phyloP scores from a whole-genome alignment of 805 yeast genomes.

The Candida arabinofermentans region DNA sequence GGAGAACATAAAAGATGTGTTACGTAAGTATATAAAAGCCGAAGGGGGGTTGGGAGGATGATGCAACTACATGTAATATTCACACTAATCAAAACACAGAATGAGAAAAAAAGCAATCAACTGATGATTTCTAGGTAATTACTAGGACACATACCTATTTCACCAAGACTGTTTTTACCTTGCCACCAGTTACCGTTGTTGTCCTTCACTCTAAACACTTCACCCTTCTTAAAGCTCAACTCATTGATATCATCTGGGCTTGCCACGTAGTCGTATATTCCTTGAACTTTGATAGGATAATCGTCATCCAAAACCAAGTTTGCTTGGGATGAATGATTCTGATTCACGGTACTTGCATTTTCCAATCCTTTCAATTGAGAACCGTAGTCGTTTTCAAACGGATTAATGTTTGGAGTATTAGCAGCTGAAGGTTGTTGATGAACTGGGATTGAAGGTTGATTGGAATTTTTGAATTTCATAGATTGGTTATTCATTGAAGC shows the following conservation, averaged over 20 bases:
- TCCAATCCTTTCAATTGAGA: conserved; percentile 38
- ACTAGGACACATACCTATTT: conserved; percentile 94
- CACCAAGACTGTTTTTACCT: conserved; percentile 84
- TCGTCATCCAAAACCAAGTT: conserved; percentile 29
- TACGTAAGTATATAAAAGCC: no score
- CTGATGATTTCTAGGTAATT: conserved; percentile 80
- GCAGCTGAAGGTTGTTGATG: conserved; percentile 4
- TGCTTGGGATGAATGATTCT: conserved; percentile 5
- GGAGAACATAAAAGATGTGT: no score
- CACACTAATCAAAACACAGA: no score
- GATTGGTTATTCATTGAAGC: neutral
- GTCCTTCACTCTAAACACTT: conserved; percentile 85
- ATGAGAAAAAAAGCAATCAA: conserved; percentile 1
- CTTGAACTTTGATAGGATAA: conserved; percentile 83
- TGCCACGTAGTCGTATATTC: conserved; percentile 82
- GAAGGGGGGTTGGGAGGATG: no score
- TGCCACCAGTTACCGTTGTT: conserved; percentile 99
- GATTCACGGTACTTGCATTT: conserved; percentile 21
- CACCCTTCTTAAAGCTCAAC: conserved; percentile 86
- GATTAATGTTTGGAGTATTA: conserved; percentile 12
- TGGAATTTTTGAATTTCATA: neutral
- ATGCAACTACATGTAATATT: no score
- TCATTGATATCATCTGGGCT: conserved; percentile 92
- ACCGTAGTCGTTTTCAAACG: conserved; percentile 23
- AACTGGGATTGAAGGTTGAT: conserved; percentile 9